Conservation (phyloP, 257 asterid species). For the Phtheirospermum japonicum region DNA sequence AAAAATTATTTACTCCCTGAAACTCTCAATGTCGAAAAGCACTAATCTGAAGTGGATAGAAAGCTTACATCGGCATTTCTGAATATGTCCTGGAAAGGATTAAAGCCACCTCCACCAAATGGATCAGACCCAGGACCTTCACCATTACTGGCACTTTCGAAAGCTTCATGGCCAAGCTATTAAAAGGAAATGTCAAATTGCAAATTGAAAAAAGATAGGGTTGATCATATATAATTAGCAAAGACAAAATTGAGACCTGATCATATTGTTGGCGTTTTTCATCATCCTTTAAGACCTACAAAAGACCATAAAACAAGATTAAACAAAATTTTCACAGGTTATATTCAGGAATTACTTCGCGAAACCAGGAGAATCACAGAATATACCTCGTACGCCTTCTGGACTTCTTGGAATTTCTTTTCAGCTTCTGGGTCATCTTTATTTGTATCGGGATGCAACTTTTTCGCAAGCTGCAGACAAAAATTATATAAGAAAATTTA, state of each 20-base stretch:
- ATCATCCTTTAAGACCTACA: conserved; percentile 89
- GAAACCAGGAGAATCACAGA: conserved; percentile 20
- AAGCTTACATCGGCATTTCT: conserved; percentile 67
- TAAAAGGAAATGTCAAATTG: conserved; percentile 19
- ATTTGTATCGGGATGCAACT: conserved; percentile 89
- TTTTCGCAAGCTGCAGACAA: conserved; percentile 74
- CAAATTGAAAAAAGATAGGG: conserved; percentile 4
- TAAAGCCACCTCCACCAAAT: conserved; percentile 49
- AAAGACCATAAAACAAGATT: conserved; percentile 18
- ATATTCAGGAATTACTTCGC: neutral
- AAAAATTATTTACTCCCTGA: conserved; percentile 18
- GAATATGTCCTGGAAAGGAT: conserved; percentile 70
- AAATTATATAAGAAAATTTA: conserved; percentile 19
- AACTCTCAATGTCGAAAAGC: conserved; percentile 8
- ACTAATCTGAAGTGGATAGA: conserved; percentile 27
- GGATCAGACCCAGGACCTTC: conserved; percentile 68
- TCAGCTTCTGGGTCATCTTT: conserved; percentile 87
- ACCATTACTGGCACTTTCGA: conserved; percentile 57
- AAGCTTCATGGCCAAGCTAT: conserved; percentile 90
- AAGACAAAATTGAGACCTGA: conserved; percentile 50
- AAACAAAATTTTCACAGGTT: neutral
- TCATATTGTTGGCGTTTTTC: conserved; percentile 80
- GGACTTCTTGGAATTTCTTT: conserved; percentile 82
- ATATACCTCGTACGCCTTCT: conserved; percentile 82
- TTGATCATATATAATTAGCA: neutral